Conservation (phyloP, 1,284 basidiomycete genomes). For the Apiotrichum brassicae region DNA sequence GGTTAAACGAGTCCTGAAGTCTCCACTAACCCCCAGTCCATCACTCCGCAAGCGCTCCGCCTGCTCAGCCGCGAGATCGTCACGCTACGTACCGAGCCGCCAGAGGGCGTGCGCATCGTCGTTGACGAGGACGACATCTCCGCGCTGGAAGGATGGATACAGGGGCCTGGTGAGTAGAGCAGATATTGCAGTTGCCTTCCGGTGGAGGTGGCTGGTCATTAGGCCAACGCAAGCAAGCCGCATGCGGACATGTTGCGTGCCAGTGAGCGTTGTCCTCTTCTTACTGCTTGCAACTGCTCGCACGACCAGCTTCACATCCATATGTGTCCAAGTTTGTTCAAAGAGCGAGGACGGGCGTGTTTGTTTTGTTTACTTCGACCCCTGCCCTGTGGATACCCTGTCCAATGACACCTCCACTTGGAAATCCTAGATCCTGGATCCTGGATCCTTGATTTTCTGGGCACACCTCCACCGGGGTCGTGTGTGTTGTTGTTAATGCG, state of each 20-base stretch:
- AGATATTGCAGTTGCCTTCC: no score
- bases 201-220: no score
- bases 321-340: no score
- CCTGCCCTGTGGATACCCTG: not conserved
- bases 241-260: no score
- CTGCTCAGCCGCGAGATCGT: constrained; percentile 71
- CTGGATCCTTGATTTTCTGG: not conserved
- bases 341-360: no score
- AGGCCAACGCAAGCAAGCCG: no score
- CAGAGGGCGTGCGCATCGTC: constrained; percentile 78
- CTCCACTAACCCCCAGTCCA: constrained; percentile 41
- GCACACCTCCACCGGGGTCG: no score
- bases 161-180: constrained; percentile 40
- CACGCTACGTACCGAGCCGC: constrained; percentile 69
- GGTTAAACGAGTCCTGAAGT: no score
- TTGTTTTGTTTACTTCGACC: not conserved
- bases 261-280: no score
- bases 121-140: constrained; percentile 65
- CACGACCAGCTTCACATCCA: no score
- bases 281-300: no score
- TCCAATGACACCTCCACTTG: not conserved
- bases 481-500: no score
- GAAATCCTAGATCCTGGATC: not conserved
- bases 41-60: constrained; percentile 47
- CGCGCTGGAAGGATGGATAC: constrained; percentile 41